Conservation (phyloP, 2,329 filamentous ascomycete genomes). For the Gnomoniopsis sp. region DNA sequence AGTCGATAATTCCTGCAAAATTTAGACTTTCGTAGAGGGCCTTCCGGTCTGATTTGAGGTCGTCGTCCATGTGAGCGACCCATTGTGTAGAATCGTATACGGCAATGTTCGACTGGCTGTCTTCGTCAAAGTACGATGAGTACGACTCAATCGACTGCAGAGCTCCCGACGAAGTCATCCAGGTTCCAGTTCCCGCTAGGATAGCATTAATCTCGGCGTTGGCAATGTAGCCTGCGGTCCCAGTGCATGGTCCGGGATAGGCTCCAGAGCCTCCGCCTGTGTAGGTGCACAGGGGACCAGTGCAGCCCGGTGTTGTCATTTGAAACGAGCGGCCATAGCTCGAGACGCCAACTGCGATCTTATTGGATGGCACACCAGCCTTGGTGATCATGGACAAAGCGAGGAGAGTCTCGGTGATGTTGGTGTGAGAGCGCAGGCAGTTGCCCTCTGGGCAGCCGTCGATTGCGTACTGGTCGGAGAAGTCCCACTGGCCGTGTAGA, state of each 20-base stretch:
- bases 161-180: conserved; percentile 11
- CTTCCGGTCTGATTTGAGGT: conserved; percentile 14
- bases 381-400: not conserved
- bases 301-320: not conserved
- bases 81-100: conserved; percentile 18
- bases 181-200: conserved; percentile 14
- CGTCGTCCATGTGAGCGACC: conserved; percentile 20
- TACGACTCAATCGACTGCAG: no score
- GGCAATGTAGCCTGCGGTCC: conserved; percentile 34
- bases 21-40: conserved; percentile 12
- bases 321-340: not conserved
- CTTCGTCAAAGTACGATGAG: no score
- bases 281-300: not conserved
- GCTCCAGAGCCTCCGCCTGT: conserved; percentile 18
- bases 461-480: conserved; percentile 20
- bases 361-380: not conserved
- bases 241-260: conserved; percentile 31
- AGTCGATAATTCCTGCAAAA: conserved; percentile 24
- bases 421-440: conserved; percentile 21
- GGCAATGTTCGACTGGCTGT: conserved; percentile 16
- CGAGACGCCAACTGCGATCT: not conserved
- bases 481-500: conserved; percentile 22
- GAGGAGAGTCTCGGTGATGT: conserved; percentile 26
- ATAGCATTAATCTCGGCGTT: conserved; percentile 36
- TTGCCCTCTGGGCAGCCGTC: conserved; percentile 15